Evolutionary conservation across 495 filamentous ascomycete genomes (phyloP).

Genomic region (Annulohypoxylon stygium): DNA sequence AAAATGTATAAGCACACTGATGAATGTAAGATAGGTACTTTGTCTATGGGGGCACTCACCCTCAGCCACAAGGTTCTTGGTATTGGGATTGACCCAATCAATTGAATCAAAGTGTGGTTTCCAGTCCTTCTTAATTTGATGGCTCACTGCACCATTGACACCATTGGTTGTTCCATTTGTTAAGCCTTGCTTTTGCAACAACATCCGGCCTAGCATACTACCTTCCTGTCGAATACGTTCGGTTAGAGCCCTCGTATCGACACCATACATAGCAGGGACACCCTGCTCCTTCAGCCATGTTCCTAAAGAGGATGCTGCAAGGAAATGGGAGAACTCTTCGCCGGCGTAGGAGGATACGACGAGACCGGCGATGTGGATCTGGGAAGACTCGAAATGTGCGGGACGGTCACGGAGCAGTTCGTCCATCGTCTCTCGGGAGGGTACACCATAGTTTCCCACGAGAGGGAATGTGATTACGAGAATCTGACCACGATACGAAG

Average conservation of each 20-base stretch:
- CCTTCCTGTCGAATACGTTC: conserved; percentile 94
- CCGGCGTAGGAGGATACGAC: conserved; percentile 91
- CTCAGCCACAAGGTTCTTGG: conserved; percentile 90
- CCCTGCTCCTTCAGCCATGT: conserved; percentile 96
- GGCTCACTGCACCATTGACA: conserved; percentile 39
- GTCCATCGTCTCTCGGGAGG: conserved; percentile 83
- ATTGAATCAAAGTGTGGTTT: conserved; percentile 76
- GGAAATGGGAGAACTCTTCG: conserved; percentile 93
- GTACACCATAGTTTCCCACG: conserved; percentile 95
- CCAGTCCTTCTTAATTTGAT: conserved; percentile 66
- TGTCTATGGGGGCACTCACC: conserved; percentile 71
- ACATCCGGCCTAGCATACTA: conserved; percentile 94
- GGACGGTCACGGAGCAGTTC: conserved; percentile 84
- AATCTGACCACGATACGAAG: conserved; percentile 92
- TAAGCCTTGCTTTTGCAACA: conserved; percentile 73
- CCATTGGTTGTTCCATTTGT: conserved; percentile 62
- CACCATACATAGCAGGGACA: conserved; percentile 94
- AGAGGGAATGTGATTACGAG: conserved; percentile 92
- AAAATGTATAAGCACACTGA: conserved; percentile 49
- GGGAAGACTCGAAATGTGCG: conserved; percentile 88
- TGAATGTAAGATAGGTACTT: neutral
- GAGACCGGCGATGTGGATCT: conserved; percentile 93
- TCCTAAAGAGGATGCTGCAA: conserved; percentile 88
- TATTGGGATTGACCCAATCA: conserved; percentile 92
- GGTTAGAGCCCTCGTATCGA: conserved; percentile 93